Percentiles rank a stretch among this genome's conserved stretches.
Evolutionary conservation across 495 filamentous ascomycete species (phyloP).

Genomic region (Penicillium verhagenii): DNA sequence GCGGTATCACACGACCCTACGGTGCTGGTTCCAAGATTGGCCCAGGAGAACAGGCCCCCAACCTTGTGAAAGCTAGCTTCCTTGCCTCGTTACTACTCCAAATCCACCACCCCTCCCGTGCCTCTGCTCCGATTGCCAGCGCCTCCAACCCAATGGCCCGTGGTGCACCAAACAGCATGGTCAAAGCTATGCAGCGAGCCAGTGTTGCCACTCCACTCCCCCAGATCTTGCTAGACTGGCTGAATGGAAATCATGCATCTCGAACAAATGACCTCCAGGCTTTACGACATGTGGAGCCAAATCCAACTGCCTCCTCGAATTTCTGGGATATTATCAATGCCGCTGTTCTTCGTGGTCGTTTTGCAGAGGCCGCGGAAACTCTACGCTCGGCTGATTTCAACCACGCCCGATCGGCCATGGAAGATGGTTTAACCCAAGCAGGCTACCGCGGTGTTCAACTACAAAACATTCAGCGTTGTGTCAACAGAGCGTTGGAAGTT

Average conservation of each 20-base stretch:
- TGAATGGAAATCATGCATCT: conserved; percentile 65
- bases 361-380: conserved; percentile 59
- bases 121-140: conserved; percentile 27
- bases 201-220: conserved; percentile 57
- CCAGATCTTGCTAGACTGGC: conserved; percentile 74
- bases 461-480: conserved; percentile 66
- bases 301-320: conserved; percentile 65
- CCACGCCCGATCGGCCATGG: conserved; percentile 57
- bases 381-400: conserved; percentile 73
- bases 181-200: conserved; percentile 33
- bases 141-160: conserved; percentile 24
- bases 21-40: conserved; percentile 55
- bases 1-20: conserved; percentile 47
- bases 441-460: conserved; percentile 72
- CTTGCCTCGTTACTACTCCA: conserved; percentile 67
- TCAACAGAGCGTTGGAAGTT: conserved; percentile 60
- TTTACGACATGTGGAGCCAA: conserved; percentile 60
- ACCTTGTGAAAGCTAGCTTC: conserved; percentile 70
- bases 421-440: conserved; percentile 55
- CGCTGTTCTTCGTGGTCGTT: conserved; percentile 66
- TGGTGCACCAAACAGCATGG: conserved; percentile 27
- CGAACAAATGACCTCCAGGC: conserved; percentile 58
- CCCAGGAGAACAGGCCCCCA: conserved; percentile 55
- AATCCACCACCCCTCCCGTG: conserved; percentile 65
- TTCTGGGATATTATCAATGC: conserved; percentile 80